Conservation (phyloP, 2,329 filamentous ascomycete species). For the Dothiorella sarmentorum region DNA sequence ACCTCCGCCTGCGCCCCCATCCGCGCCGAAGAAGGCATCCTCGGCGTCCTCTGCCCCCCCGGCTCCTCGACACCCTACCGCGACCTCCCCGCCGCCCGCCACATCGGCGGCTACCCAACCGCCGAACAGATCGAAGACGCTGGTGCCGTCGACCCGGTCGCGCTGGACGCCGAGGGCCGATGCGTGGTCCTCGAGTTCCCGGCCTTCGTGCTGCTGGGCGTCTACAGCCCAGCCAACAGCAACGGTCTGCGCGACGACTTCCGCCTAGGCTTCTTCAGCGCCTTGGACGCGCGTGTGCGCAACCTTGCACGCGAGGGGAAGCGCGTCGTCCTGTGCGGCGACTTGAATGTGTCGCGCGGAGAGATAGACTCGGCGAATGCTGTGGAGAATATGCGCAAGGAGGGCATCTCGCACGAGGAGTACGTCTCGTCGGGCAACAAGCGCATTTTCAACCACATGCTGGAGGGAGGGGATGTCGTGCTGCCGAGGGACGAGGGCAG, state of each 20-base stretch:
- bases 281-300: conserved; percentile 77
- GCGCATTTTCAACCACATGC: conserved; percentile 79
- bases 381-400: conserved; percentile 67
- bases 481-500: conserved; percentile 66
- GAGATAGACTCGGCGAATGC: conserved; percentile 74
- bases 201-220: conserved; percentile 87
- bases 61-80: conserved; percentile 62
- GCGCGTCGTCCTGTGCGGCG: conserved; percentile 78
- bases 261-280: conserved; percentile 72
- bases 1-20: conserved; percentile 81
- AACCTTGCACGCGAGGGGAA: conserved; percentile 81
- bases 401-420: conserved; percentile 63
- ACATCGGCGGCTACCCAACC: conserved; percentile 85
- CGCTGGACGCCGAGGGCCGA: conserved; percentile 85
- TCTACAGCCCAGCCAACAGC: conserved; percentile 86
- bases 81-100: conserved; percentile 67
- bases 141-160: conserved; percentile 61
- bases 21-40: conserved; percentile 88
- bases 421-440: conserved; percentile 71
- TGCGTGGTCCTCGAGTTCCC: conserved; percentile 91
- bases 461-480: conserved; percentile 67
- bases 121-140: conserved; percentile 61
- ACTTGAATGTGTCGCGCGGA: conserved; percentile 74
- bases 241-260: conserved; percentile 83
- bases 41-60: conserved; percentile 72